Evolutionary conservation across 305 asterid species (phyloP), one percentile per base, ranked within the genome.

Genomic region (Fraxinus baroniana): DNA sequence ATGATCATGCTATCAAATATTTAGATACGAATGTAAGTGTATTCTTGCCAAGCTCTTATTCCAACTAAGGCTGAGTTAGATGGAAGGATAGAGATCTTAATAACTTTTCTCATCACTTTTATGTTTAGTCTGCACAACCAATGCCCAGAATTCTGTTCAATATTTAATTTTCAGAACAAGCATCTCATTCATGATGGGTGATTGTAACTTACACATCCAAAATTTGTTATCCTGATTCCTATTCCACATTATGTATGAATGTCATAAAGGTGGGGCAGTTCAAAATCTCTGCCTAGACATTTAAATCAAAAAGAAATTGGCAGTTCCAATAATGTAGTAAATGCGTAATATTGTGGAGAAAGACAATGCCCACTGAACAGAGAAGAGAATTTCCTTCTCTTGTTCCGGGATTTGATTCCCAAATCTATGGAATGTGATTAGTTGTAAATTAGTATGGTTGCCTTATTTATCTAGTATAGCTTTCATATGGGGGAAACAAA

Each of bases 71-170:
- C 52, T 77, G n/a, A 35, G 10, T 39, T 30, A 44, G 70, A 77
- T 24, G 52, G 0, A 13, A 81, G 2, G 39, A 30, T 36, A 32
- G 5, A 71, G 71, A 76, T 49, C 35, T 60, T 20, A 39, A 12
- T 22, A 2, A 41, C 17, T 76, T 15, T 20, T 13, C 78, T 39
- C 18, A 49, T 75, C 73, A 64, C 3, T 15, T 77, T 26, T 77
- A 77, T 78, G 55, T 78, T 80, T 24, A 39, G 39, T 79, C 46
- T 9, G 37, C 77, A 73, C 73, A 72, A 75, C 10, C 52, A 32
- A 76, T 32, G 62, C 81, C 72, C 55, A 80, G 82, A 72, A 74
- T 20, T 66, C 74, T 26, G 44, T 68, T 76, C 74, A 73, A 55
- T 15, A 57, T 76, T 44, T 57, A 41, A 77, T 33, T 55, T 85